phyloP scores from a whole-genome alignment of 805 yeast species.

The Candida lessepsii region DNA sequence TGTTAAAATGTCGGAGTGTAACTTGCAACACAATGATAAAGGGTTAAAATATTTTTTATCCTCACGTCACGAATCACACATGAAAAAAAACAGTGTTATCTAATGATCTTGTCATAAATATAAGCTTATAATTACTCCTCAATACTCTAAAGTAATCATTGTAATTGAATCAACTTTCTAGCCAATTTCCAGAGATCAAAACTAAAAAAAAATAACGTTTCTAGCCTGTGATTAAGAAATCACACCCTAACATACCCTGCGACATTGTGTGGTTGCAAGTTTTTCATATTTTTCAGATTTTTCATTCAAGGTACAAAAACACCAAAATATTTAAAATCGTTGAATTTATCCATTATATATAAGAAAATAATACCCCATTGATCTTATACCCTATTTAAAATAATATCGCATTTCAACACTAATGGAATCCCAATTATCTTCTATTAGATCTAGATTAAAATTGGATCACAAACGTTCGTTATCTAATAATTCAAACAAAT shows the following conservation, averaged over 20 bases:
- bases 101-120: too few relatives aligned
- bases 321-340: neutral
- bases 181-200: too few relatives aligned
- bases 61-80: conserved; percentile 1
- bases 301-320: conserved; percentile 6
- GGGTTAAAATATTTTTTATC: conserved; percentile 7
- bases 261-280: conserved; percentile 5
- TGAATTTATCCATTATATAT: too few relatives aligned
- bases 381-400: neutral
- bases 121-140: too few relatives aligned
- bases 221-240: too few relatives aligned
- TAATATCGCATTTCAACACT: neutral
- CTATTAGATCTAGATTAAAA: conserved; percentile 9
- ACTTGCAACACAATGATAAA: conserved; percentile 7
- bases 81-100: too few relatives aligned
- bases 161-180: too few relatives aligned
- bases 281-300: conserved; percentile 14
- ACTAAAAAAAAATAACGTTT: too few relatives aligned
- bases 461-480: conserved; percentile 11
- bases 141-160: too few relatives aligned
- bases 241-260: conserved; percentile 3
- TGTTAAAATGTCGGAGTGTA: conserved; percentile 4
- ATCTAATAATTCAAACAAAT: conserved; percentile 10
- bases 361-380: neutral
- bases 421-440: conserved; percentile 11